Percentiles rank a stretch among this genome's conserved stretches.
Conservation (phyloP, 2,329 filamentous ascomycete genomes). For the Verticillium dahliae region DNA sequence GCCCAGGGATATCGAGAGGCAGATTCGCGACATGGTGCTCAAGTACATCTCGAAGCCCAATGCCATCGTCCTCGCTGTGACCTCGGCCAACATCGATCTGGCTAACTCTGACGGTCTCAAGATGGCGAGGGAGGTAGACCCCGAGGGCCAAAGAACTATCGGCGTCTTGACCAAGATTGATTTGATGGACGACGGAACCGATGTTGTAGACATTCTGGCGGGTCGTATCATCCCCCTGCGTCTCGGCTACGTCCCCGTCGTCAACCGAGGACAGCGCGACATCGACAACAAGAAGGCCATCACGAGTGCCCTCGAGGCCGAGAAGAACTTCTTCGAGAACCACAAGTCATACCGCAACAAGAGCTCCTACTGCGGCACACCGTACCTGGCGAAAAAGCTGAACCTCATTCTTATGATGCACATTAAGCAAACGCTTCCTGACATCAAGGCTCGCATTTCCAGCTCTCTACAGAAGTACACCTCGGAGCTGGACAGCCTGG, state of each 20-base stretch:
- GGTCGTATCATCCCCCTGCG: conserved; percentile 94
- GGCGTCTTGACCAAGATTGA: conserved; percentile 98
- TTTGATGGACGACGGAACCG: conserved; percentile 96
- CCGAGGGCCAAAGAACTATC: conserved; percentile 94
- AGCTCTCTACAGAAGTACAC: conserved; percentile 89
- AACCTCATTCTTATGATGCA: conserved; percentile 99
- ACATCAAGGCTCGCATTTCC: conserved; percentile 96
- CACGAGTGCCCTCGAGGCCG: conserved; percentile 80
- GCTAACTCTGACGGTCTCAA: conserved; percentile 98
- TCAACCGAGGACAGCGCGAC: conserved; percentile 95
- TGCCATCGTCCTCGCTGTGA: conserved; percentile 94
- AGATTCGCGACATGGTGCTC: conserved; percentile 96
- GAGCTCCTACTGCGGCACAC: conserved; percentile 96
- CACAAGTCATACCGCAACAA: conserved; percentile 99
- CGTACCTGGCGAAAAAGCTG: conserved; percentile 91
- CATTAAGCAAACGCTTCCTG: conserved; percentile 97
- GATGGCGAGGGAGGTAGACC: conserved; percentile 91
- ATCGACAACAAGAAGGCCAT: conserved; percentile 98
- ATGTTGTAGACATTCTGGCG: conserved; percentile 96
- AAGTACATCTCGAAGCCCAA: conserved; percentile 99
- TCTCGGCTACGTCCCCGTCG: conserved; percentile 92
- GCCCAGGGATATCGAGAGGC: conserved; percentile 90
- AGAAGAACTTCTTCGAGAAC: conserved; percentile 96
- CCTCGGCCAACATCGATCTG: conserved; percentile 93
- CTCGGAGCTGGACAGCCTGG: conserved; percentile 72